A percentile compares a stretch with the other conserved stretches of the same genome.
Evolutionary conservation across 2,329 filamentous ascomycete species (phyloP).

Genomic region (Colletotrichum sp.): DNA sequence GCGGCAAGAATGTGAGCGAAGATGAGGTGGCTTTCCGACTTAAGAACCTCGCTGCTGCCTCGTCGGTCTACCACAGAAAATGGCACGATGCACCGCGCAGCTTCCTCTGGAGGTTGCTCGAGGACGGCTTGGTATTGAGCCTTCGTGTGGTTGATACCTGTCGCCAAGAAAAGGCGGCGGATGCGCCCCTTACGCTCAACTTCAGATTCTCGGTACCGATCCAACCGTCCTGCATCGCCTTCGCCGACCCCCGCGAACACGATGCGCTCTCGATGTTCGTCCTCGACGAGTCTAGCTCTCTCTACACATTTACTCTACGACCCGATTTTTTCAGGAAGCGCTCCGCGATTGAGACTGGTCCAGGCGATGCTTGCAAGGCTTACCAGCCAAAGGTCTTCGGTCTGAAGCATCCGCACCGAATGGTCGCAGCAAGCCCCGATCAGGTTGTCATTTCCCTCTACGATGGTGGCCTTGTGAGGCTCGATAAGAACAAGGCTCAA

Average conservation of each 20-base stretch:
- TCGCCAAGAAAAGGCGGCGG: constrained; percentile 67
- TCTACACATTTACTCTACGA: constrained; percentile 84
- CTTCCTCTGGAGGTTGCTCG: constrained; percentile 90
- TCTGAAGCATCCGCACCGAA: constrained; percentile 80
- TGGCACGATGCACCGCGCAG: constrained; percentile 78
- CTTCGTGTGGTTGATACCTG: constrained; percentile 83
- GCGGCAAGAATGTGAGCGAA: constrained; percentile 47
- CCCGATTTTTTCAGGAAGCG: constrained; percentile 81
- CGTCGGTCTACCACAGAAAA: constrained; percentile 84
- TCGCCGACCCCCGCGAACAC: constrained; percentile 80
- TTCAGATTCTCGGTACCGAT: constrained; percentile 79
- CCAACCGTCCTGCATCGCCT: constrained; percentile 77
- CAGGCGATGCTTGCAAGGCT: constrained; percentile 79
- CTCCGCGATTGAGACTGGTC: constrained; percentile 71
- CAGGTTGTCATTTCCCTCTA: constrained; percentile 82
- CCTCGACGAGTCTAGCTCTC: constrained; percentile 76
- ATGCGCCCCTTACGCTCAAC: constrained; percentile 77
- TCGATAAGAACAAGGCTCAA: constrained; percentile 63
- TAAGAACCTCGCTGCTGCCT: constrained; percentile 76
- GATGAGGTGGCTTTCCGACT: constrained; percentile 78
- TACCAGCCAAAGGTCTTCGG: constrained; percentile 75
- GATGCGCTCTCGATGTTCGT: constrained; percentile 82
- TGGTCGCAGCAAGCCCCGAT: constrained; percentile 75
- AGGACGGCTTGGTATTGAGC: constrained; percentile 80
- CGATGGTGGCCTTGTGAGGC: constrained; percentile 75